Percentiles rank a stretch among this genome's conserved stretches.
These are phyloP conservation scores for Lepidium africanum DNA, from an alignment of 345 rosid genomes.

Conservation along the genomic window DNA sequence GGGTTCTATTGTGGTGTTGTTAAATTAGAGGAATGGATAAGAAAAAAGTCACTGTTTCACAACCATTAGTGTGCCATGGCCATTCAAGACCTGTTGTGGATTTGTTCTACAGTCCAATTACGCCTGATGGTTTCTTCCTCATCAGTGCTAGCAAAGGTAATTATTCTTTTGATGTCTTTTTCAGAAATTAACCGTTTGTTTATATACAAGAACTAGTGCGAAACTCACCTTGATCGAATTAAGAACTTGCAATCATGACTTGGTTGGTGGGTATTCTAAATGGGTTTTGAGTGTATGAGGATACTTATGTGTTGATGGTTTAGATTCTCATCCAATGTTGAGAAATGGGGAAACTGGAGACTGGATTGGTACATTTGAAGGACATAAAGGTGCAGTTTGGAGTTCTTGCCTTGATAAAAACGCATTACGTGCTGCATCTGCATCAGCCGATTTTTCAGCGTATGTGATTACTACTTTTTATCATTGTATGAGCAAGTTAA, in stretches of 20 bases:
- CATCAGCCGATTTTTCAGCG: constrained; percentile 89
- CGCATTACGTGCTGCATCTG: constrained; percentile 90
- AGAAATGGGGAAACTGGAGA: constrained; percentile 98
- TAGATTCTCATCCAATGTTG: constrained; percentile 90
- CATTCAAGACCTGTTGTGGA: constrained; percentile 76
- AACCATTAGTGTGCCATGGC: constrained; percentile 66
- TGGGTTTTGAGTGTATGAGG: not conserved
- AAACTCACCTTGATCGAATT: not conserved
- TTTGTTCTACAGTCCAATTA: constrained; percentile 60
- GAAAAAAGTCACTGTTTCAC: constrained; percentile 45
- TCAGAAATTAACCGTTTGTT: not conserved
- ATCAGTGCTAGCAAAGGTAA: constrained; percentile 74
- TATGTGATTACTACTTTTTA: constrained; percentile 22
- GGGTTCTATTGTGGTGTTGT: constrained; percentile 7
- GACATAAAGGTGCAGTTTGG: constrained; percentile 98
- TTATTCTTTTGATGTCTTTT: not conserved
- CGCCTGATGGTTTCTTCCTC: constrained; percentile 77
- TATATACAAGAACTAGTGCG: not conserved
- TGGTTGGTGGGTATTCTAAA: not conserved
- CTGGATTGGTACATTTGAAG: constrained; percentile 97
- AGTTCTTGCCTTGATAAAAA: constrained; percentile 75
- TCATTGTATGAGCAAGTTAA: too few species aligned
- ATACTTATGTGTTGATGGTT: constrained; percentile 11
- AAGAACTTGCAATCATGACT: not conserved
- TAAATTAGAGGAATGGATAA: constrained; percentile 42